Evolutionary conservation across 768 basidiomycete species (phyloP).

Genomic region (Amanita rubescens): DNA sequence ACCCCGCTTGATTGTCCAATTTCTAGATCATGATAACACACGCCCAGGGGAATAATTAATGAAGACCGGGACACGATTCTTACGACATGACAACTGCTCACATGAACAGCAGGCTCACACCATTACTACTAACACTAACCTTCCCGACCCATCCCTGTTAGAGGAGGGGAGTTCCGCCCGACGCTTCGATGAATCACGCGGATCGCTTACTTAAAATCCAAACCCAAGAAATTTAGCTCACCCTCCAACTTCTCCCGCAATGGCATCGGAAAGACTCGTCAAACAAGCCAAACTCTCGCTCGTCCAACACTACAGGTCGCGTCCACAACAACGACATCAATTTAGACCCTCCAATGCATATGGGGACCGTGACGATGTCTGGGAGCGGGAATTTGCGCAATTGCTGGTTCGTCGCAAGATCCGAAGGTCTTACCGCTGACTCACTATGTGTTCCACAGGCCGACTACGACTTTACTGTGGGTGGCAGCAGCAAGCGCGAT

Average conservation of each 20-base stretch:
- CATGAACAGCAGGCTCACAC: background rate
- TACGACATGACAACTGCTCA: too few relatives aligned
- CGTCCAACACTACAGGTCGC: background rate
- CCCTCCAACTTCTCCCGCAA: background rate
- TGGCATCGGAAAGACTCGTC: slow-evolving; percentile 1
- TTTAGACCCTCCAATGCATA: background rate
- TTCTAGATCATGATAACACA: too few relatives aligned
- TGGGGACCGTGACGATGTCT: background rate
- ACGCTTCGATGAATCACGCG: background rate
- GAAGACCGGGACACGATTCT: too few relatives aligned
- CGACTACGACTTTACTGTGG: background rate
- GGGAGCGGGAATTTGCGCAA: background rate
- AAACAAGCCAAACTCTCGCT: background rate
- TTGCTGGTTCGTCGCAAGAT: background rate
- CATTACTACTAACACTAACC: background rate
- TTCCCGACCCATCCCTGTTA: background rate
- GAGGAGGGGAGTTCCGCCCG: background rate
- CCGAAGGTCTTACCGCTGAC: background rate
- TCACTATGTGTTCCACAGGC: background rate
- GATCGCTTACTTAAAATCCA: background rate
- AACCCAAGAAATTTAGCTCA: background rate
- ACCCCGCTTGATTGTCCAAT: too few relatives aligned
- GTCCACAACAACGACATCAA: too few relatives aligned
- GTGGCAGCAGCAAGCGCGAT: background rate
- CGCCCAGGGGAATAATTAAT: too few relatives aligned